These are phyloP conservation scores for Skeletonema potamos DNA, from an alignment of 108 stramenopile species.

Conservation along the genomic window DNA sequence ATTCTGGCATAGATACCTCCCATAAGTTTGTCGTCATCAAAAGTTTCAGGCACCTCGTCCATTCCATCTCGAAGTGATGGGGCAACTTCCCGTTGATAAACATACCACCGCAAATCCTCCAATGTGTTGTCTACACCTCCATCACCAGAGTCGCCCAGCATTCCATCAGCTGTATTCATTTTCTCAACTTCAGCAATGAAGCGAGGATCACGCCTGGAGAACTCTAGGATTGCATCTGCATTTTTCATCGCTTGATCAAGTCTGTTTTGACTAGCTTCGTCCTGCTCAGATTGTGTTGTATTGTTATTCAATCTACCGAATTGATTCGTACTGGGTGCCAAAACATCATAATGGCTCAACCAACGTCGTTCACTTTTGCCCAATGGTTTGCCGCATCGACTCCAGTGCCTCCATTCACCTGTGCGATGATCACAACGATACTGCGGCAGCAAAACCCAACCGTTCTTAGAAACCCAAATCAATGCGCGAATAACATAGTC, in stretches of 20 bases:
- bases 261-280: slow-evolving; percentile 16
- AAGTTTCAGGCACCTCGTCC: slow-evolving; percentile 56
- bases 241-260: slow-evolving; percentile 55
- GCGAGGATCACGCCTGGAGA: slow-evolving; percentile 56
- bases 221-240: slow-evolving; percentile 61
- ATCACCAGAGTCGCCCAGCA: slow-evolving; percentile 37
- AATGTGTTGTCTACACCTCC: slow-evolving; percentile 45
- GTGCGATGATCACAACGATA: slow-evolving; percentile 91
- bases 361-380: slow-evolving; percentile 70
- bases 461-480: slow-evolving; percentile 88
- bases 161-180: slow-evolving; percentile 56
- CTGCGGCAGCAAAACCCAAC: slow-evolving; percentile 85
- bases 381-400: slow-evolving; percentile 77
- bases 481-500: slow-evolving; percentile 91
- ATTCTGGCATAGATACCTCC: slow-evolving; percentile 43
- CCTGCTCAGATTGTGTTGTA: not conserved
- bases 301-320: not conserved
- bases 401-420: slow-evolving; percentile 84
- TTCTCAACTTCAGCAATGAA: slow-evolving; percentile 74
- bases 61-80: slow-evolving; percentile 47
- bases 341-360: slow-evolving; percentile 74
- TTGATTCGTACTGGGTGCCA: slow-evolving; percentile 8
- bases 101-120: slow-evolving; percentile 80
- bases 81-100: slow-evolving; percentile 71
- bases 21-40: slow-evolving; percentile 44